Base-by-base conservation (phyloP, 495 filamentous ascomycete species). In the Rostrohypoxylon terebratum region DNA sequence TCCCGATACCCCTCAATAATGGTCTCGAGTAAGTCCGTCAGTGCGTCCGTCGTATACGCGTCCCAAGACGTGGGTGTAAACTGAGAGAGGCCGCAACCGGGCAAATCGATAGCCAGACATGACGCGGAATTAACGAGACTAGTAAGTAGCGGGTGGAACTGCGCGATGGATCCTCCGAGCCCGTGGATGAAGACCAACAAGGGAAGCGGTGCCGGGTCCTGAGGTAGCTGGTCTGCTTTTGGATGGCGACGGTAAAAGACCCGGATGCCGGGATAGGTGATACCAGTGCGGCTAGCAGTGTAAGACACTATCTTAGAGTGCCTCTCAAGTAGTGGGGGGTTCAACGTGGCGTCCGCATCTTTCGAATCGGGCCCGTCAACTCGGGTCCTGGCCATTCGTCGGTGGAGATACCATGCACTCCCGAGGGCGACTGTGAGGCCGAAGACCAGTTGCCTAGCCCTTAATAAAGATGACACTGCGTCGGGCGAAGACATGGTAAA, bases 131-230 rank as follows among this genome's bases (percentile, higher is more conserved):
- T 93, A 13, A 92, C 90, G 36, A 98, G 83, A 78, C 92, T 94
- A 1, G 89, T 91, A 11, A 98, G 85, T 4, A 98, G 81, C 38
- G 93, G 88, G 66, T 91, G 86, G 78, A 97, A 98, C 77, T 98
- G 95, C 6, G 93, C 91, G 13, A 94, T 81, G 1, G 92, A 97
- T 31, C 95, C 95, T 20, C 95, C 95, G 36, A 98, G 86, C 13
- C 95, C 95, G 76, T 98, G 95, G 59, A 97, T 85, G 78, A 97
- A 97, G 25, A 97, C 95, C 5, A 98, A 80, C 8, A 97, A 81
- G 9, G 95, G 93, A n/a, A 97, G 79, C 1, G 93, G 89, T 4
- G 86, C 83, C 0, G 93, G 91, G 50, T 87, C 85, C 53, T 81
- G 85, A 0, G 93, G 93, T 3, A 98, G 87, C 74, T 93, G 90